A percentile compares a stretch with the other conserved stretches of the same genome.
Evolutionary conservation across 371 early-diverging fungal genomes (phyloP).

Genomic region (Umbelopsis sp.): DNA sequence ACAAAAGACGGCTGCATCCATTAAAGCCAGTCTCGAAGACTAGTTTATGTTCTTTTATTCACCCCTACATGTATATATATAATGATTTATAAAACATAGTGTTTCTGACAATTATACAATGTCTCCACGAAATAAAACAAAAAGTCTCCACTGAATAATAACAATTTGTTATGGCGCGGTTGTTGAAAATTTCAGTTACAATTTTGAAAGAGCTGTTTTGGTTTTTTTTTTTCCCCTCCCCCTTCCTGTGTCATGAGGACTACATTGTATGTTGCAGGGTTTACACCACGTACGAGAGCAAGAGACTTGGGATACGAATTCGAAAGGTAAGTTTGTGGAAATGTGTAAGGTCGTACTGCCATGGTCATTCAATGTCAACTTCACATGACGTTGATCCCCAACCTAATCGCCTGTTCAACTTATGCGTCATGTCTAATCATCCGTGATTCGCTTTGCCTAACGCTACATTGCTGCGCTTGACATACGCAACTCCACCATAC

Average conservation of each 20-base stretch:
- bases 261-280: constrained; percentile 78
- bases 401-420: too few species aligned
- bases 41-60: neutral
- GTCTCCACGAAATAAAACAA: too few species aligned
- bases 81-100: too few species aligned
- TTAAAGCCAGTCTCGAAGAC: neutral
- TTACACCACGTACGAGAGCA: constrained; percentile 71
- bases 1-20: neutral
- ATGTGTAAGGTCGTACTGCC: neutral
- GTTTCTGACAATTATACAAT: too few species aligned
- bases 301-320: constrained; percentile 84
- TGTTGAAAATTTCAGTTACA: too few species aligned
- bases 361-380: neutral
- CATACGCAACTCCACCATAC: too few species aligned
- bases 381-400: neutral
- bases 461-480: neutral
- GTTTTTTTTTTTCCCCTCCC: neutral
- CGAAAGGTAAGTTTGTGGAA: constrained; percentile 60
- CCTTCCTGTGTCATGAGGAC: constrained; percentile 35
- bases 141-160: too few species aligned
- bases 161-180: too few species aligned
- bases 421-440: neutral
- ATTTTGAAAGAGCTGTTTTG: neutral
- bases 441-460: neutral
- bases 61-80: too few species aligned